These are phyloP conservation scores for Fallopia convolvulus DNA, from an alignment of 148 eudicot genomes.

Conservation along the genomic window DNA sequence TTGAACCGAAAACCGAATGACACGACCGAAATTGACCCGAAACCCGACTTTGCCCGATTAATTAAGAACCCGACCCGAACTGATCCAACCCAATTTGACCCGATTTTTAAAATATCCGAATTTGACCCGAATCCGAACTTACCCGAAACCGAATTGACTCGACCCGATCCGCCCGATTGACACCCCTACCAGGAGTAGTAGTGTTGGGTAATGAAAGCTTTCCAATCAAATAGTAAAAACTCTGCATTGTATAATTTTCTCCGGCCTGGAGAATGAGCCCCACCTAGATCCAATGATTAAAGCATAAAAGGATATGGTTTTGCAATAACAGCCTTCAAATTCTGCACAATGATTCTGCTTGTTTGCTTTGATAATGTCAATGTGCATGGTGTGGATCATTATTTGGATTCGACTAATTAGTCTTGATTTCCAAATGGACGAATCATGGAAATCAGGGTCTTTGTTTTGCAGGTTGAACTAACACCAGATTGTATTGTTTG, in stretches of 20 bases:
- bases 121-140: too few relatives aligned
- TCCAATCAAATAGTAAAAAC: not conserved
- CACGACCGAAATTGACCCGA: too few relatives aligned
- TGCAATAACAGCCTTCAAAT: not conserved
- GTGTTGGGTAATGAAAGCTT: not conserved
- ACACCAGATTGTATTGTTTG: not conserved
- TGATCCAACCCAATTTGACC: too few relatives aligned
- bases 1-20: too few relatives aligned
- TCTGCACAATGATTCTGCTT: not conserved
- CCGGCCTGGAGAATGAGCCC: not conserved
- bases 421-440: not conserved
- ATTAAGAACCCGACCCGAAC: too few relatives aligned
- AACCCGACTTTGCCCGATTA: too few relatives aligned
- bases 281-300: not conserved
- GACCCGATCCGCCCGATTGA: too few relatives aligned
- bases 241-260: not conserved
- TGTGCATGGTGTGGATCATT: not conserved
- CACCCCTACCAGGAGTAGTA: too few relatives aligned
- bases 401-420: not conserved
- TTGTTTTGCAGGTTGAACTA: not conserved
- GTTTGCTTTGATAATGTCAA: not conserved
- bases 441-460: not conserved
- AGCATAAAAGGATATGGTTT: not conserved
- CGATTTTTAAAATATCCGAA: too few relatives aligned
- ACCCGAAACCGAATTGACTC: too few relatives aligned